Evolutionary conservation across 1,284 basidiomycete genomes (phyloP).

Genomic region (Marasmius tenuissimus): DNA sequence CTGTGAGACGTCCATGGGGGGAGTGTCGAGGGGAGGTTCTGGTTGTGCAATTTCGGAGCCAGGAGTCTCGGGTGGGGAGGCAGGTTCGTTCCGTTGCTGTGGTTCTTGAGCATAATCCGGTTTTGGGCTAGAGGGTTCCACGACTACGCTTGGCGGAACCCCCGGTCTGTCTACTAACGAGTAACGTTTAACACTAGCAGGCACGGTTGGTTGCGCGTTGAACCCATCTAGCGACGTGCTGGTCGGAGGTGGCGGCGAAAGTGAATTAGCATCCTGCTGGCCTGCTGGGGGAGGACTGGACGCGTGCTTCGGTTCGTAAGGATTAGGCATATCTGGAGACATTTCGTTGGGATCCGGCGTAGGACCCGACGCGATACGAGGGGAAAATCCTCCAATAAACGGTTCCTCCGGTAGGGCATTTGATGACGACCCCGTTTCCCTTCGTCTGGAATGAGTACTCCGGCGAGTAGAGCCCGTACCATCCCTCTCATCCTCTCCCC

Average conservation of each 20-base stretch:
- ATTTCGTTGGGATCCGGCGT: not conserved
- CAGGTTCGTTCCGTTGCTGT: constrained; percentile 26
- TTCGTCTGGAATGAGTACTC: constrained; percentile 9
- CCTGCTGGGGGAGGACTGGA: constrained; percentile 15
- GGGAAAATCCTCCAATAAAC: constrained; percentile 9
- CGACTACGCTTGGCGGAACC: constrained; percentile 49
- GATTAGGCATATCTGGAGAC: not conserved
- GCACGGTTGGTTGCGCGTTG: constrained; percentile 39
- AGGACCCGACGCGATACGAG: constrained; percentile 11
- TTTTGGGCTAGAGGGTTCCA: constrained; percentile 50
- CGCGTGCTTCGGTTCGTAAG: not conserved
- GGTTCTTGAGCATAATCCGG: constrained; percentile 5
- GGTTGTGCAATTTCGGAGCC: constrained; percentile 31
- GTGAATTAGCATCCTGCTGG: constrained; percentile 12
- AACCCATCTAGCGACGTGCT: constrained; percentile 31
- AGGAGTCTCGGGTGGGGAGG: constrained; percentile 38
- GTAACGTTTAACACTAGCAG: constrained; percentile 68
- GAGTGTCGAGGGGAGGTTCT: constrained; percentile 34
- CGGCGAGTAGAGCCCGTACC: constrained; percentile 5
- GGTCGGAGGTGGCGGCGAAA: constrained; percentile 15
- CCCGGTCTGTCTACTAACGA: constrained; percentile 72
- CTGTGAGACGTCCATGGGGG: constrained; percentile 41
- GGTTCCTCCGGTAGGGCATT: not conserved
- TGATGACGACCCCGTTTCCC: constrained; percentile 5
- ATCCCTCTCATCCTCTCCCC: constrained; percentile 22